phyloP scores from a whole-genome alignment of 2,329 filamentous ascomycete species.

The Cryoendolithus antarcticus region DNA sequence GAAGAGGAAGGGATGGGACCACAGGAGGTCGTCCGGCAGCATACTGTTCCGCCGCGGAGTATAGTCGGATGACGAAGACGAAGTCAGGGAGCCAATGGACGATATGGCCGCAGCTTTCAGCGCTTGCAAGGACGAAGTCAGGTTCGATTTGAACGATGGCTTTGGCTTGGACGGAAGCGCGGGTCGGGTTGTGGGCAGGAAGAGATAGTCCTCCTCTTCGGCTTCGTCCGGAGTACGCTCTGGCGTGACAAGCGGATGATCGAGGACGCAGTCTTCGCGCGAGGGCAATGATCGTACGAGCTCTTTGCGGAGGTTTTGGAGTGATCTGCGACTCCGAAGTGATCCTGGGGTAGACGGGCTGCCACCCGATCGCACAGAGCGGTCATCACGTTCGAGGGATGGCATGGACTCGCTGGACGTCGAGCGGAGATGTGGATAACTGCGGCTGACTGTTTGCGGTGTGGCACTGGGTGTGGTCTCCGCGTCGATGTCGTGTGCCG shows the following conservation, averaged over 20 bases:
- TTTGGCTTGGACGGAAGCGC: conserved; percentile 28
- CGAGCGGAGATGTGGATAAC: conserved; percentile 35
- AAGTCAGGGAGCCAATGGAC: conserved; percentile 29
- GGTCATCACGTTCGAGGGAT: conserved; percentile 38
- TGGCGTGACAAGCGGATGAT: conserved; percentile 44
- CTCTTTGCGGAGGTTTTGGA: conserved; percentile 29
- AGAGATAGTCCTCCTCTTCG: conserved; percentile 21
- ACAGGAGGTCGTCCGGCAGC: conserved; percentile 46
- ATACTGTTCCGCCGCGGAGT: conserved; percentile 1
- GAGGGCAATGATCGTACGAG: conserved; percentile 37
- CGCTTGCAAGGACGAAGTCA: conserved; percentile 49
- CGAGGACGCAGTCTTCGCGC: conserved; percentile 40
- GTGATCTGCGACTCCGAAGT: conserved; percentile 21
- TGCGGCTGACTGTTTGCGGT: conserved; percentile 24
- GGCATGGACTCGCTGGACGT: conserved; percentile 47
- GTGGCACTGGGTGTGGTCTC: conserved; percentile 4
- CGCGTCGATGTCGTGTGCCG: conserved; percentile 35
- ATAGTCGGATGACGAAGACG: background rate
- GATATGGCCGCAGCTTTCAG: conserved; percentile 50
- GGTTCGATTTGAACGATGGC: conserved; percentile 48
- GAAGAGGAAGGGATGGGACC: conserved; percentile 45
- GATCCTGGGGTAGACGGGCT: conserved; percentile 31
- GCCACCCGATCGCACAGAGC: conserved; percentile 33
- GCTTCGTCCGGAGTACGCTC: conserved; percentile 16
- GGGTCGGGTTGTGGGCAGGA: conserved; percentile 18